Base-by-base conservation (phyloP, 2,329 filamentous ascomycete genomes). In the Geoglossum cookeanum region DNA sequence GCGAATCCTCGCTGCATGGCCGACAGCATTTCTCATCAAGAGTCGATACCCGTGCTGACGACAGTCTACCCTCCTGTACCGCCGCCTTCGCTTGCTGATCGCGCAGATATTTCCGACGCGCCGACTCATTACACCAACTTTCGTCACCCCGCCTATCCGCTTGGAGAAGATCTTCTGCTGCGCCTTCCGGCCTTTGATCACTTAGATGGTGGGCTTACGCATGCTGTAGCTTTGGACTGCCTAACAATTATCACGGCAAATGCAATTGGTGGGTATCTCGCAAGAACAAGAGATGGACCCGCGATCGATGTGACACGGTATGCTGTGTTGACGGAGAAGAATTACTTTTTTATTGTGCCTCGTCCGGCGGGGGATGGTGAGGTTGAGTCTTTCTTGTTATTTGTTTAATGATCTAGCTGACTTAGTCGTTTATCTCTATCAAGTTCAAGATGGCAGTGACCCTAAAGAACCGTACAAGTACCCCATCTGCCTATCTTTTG, bases 251-350 rank as follows among this genome's bases (percentile, higher is more conserved):
- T 42, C 39, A 15, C 39, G 13, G 53, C 53, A 15, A 55, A 55
- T 45, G 53, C 53, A 22, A 13, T 42, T 42, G 39, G 39, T 35
- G 51, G 51, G 37, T 55, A 32, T 55, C 37, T 55, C 15, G 35
- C 53, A 27, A 55, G 17, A 27, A 45, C 35, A 27, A 55, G 42
- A 42, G 35, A 55, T 55, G 53, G 53, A 9, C 53, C 53, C 17
- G 53, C 53, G 17, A 55, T 55, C 53, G 17, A 42, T 42, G 42
- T 45, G 35, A 27, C 53, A 42, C 53, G 53, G 53, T 42, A 45
- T 55, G 53, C 35, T 42, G 35, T 55, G 53, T 27, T 37, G 30
- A 55, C 30, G 29, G 53, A 55, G 53, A 42, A 42, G 35, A 15
- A 55, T 45, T 55, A 55, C n/a, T n/a, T n/a, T n/a, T n/a, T n/a